Evolutionary conservation across 225 moss, liverwort and hornwort genomes (phyloP).

Genomic region (Sphagnum tenellum): DNA sequence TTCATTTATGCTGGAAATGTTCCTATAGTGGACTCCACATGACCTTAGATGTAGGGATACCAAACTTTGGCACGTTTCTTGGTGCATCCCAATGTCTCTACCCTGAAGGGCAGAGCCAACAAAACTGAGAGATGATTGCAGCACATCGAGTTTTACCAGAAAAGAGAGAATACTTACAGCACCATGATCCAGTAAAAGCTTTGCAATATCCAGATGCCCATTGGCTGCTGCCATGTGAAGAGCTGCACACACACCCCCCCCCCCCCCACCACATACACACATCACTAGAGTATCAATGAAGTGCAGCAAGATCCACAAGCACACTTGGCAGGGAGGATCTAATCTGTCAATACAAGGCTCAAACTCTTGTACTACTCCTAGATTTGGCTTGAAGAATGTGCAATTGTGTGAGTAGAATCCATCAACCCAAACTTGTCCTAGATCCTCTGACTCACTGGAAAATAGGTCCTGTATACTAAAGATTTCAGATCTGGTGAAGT

Average conservation of each 20-base stretch:
- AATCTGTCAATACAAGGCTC: too few relatives aligned
- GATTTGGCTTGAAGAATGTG: too few relatives aligned
- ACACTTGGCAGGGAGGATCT: not conserved
- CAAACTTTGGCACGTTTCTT: not conserved
- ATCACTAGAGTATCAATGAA: not conserved
- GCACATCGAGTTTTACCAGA: not conserved
- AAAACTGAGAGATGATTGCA: not conserved
- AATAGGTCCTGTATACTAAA: too few relatives aligned
- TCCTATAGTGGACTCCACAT: not conserved
- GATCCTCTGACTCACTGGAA: too few relatives aligned
- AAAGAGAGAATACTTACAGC: conserved; percentile 23
- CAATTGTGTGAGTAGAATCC: too few relatives aligned
- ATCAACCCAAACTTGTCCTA: too few relatives aligned
- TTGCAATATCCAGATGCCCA: conserved; percentile 50
- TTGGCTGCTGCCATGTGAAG: conserved; percentile 67
- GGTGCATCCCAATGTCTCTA: too few relatives aligned
- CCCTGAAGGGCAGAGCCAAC: not conserved
- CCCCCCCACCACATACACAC: not conserved
- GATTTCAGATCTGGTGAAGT: too few relatives aligned
- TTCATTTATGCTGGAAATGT: too few relatives aligned
- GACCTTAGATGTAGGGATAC: not conserved
- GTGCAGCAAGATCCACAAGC: too few relatives aligned
- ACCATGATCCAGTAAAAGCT: conserved; percentile 37
- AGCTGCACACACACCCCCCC: conserved; percentile 33
- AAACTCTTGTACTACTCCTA: too few relatives aligned